Evolutionary conservation across 805 yeast species (phyloP).

Genomic region (Hanseniaspora osmophila): DNA sequence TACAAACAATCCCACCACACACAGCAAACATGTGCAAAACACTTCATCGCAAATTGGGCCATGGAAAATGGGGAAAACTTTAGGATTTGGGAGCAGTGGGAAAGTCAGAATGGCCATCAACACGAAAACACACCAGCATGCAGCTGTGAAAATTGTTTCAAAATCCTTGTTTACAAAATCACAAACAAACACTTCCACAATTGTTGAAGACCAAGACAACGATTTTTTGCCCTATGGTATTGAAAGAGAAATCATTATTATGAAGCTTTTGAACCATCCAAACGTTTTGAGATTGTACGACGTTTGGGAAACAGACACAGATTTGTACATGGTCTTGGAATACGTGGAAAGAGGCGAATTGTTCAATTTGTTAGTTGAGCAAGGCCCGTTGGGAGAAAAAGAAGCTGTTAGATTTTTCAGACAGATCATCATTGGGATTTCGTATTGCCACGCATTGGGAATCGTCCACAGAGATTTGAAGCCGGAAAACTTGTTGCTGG

Average conservation of each 20-base stretch:
- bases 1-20: not conserved
- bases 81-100: conserved; percentile 95
- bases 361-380: conserved; percentile 78
- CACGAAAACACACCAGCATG: conserved; percentile 68
- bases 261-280: conserved; percentile 68
- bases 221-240: conserved; percentile 68
- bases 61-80: conserved; percentile 88
- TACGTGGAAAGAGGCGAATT: conserved; percentile 96
- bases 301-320: conserved; percentile 79
- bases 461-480: conserved; percentile 81
- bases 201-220: conserved; percentile 31
- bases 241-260: conserved; percentile 72
- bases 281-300: conserved; percentile 69
- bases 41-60: conserved; percentile 49
- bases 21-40: not conserved
- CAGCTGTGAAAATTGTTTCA: conserved; percentile 94
- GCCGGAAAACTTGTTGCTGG: conserved; percentile 69
- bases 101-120: conserved; percentile 87
- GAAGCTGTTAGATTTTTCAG: conserved; percentile 86
- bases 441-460: conserved; percentile 73
- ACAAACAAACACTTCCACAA: conserved; percentile 17
- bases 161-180: conserved; percentile 48
- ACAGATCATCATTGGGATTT: conserved; percentile 72
- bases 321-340: conserved; percentile 75
- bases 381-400: conserved; percentile 74